Conservation (phyloP, 176 grass and related monocot species). For the Bromus sterilis region DNA sequence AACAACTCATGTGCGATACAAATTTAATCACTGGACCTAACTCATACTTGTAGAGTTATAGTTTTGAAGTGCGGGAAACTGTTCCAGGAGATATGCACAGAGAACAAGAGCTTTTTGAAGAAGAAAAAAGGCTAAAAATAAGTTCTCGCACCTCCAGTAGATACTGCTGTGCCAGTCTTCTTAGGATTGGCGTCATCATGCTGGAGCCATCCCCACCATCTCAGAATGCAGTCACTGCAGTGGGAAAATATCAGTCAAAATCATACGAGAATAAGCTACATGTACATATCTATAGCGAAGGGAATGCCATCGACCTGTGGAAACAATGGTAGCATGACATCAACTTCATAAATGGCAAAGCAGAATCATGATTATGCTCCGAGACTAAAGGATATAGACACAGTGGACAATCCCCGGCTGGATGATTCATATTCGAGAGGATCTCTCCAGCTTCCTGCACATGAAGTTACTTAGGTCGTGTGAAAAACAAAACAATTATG, state of each 20-base stretch:
- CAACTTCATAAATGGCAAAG: slow-evolving; percentile 86
- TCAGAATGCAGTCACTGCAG: slow-evolving; percentile 73
- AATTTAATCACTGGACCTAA: neutral
- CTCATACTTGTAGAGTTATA: neutral
- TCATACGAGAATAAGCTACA: neutral
- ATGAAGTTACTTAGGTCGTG: slow-evolving; percentile 23
- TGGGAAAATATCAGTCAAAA: slow-evolving; percentile 13
- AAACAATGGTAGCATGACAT: slow-evolving; percentile 99
- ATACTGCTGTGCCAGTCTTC: slow-evolving; percentile 8
- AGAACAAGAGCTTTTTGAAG: neutral
- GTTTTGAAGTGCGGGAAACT: neutral
- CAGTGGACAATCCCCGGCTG: slow-evolving; percentile 87
- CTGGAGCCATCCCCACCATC: slow-evolving; percentile 87
- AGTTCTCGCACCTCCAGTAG: slow-evolving; percentile 15
- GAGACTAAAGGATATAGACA: slow-evolving; percentile 80
- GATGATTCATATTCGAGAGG: slow-evolving; percentile 91
- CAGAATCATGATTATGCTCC: slow-evolving; percentile 41
- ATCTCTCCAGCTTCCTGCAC: slow-evolving; percentile 80
- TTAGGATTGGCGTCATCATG: slow-evolving; percentile 19
- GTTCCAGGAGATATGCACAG: neutral
- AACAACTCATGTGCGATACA: neutral
- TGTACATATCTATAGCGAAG: slow-evolving; percentile 8
- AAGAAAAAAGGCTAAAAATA: neutral
- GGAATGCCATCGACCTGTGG: slow-evolving; percentile 54
- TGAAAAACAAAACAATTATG: neutral